Conservation (phyloP, 257 asterid species). For the Fraxinus cuspidata region DNA sequence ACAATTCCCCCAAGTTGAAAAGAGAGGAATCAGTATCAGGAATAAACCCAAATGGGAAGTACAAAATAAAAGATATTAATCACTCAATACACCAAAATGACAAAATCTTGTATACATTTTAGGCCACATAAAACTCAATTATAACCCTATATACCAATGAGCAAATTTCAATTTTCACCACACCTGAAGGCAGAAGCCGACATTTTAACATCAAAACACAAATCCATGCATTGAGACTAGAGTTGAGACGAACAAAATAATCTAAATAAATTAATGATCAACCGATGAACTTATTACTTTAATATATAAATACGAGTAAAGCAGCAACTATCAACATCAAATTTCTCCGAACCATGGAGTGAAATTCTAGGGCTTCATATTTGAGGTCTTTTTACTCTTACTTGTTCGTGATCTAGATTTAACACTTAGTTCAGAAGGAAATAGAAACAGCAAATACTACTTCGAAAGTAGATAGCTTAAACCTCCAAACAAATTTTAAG, state of each 20-base stretch:
- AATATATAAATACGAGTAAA: neutral
- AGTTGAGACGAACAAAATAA: too few species aligned
- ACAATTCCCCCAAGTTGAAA: slow-evolving; percentile 30
- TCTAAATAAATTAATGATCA: slow-evolving; percentile 8
- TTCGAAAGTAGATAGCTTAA: too few species aligned
- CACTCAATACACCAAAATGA: slow-evolving; percentile 10
- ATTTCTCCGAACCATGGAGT: neutral
- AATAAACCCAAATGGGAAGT: neutral
- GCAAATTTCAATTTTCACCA: neutral
- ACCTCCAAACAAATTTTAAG: too few species aligned
- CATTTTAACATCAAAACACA: too few species aligned
- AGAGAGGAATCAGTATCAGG: slow-evolving; percentile 1
- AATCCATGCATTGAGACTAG: too few species aligned
- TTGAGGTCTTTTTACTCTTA: too few species aligned
- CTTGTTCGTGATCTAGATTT: too few species aligned
- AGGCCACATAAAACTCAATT: slow-evolving; percentile 5
- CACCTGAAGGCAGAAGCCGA: too few species aligned
- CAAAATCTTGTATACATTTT: neutral
- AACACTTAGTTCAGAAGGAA: too few species aligned
- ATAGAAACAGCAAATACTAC: too few species aligned
- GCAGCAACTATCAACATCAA: slow-evolving; percentile 21
- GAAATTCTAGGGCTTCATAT: neutral
- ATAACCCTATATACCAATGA: neutral
- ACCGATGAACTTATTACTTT: slow-evolving; percentile 3
- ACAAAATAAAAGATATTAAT: neutral